phyloP scores from a whole-genome alignment of 2,329 filamentous ascomycete species.

The Clarireedia homoeocarpa region DNA sequence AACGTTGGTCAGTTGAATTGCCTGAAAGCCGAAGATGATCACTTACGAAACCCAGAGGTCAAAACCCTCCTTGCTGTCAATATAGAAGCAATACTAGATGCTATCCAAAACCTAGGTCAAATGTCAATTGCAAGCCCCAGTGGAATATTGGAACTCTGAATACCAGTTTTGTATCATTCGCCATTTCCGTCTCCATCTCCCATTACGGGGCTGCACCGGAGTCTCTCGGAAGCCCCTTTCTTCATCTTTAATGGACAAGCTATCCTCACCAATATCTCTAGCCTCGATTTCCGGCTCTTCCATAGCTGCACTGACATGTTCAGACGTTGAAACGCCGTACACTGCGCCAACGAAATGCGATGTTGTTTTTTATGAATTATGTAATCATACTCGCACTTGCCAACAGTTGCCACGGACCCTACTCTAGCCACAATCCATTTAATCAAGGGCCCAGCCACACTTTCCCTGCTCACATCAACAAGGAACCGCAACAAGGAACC shows the following conservation, averaged over 20 bases:
- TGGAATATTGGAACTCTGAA: neutral
- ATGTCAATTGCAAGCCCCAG: neutral
- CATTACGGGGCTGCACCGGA: neutral
- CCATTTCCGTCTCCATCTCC: conserved; percentile 6
- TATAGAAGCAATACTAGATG: conserved; percentile 3
- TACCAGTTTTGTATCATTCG: neutral
- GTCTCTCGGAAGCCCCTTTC: neutral
- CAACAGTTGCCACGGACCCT: no score
- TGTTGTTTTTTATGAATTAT: no score
- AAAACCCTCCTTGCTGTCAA: conserved; percentile 17
- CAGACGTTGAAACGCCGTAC: neutral
- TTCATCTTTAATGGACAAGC: conserved; percentile 1
- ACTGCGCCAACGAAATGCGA: no score
- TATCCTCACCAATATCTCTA: neutral
- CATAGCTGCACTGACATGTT: neutral
- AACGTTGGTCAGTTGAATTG: neutral
- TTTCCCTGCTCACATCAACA: no score
- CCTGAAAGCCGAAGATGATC: neutral
- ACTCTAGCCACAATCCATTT: no score
- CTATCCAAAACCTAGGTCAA: conserved; percentile 2
- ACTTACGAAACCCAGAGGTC: conserved; percentile 23
- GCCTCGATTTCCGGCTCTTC: neutral
- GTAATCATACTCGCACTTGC: no score
- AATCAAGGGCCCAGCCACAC: no score
- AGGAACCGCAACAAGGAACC: no score